These are phyloP conservation scores for Biscutella laevigata DNA, from an alignment of 441 rosid genomes.

Conservation along the genomic window DNA sequence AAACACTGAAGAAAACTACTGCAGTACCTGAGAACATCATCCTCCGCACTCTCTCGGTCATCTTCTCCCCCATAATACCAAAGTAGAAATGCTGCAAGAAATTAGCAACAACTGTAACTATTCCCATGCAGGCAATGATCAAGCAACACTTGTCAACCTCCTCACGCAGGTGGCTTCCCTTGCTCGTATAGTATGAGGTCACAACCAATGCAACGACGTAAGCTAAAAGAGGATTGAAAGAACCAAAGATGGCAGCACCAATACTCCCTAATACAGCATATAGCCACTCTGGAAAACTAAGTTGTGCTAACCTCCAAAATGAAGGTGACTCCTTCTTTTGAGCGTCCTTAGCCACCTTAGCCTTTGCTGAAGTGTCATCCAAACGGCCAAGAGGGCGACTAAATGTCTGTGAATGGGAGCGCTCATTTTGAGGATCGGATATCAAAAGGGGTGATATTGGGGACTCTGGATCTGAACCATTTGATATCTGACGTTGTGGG, in stretches of 20 bases:
- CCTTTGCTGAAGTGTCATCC: constrained; percentile 48
- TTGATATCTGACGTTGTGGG: constrained; percentile 49
- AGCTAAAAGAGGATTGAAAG: constrained; percentile 92
- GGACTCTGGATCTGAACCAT: constrained; percentile 94
- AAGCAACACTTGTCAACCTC: constrained; percentile 91
- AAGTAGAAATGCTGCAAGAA: constrained; percentile 95
- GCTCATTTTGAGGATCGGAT: constrained; percentile 96
- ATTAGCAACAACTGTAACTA: constrained; percentile 86
- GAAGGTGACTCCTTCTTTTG: constrained; percentile 63
- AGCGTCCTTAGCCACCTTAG: constrained; percentile 43
- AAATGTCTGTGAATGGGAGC: constrained; percentile 97
- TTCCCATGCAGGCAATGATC: constrained; percentile 87
- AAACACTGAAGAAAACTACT: not conserved
- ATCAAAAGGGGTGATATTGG: constrained; percentile 96
- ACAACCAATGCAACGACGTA: constrained; percentile 43
- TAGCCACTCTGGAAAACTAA: constrained; percentile 92
- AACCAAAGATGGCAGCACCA: constrained; percentile 95
- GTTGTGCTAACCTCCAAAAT: constrained; percentile 82
- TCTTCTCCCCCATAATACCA: constrained; percentile 98
- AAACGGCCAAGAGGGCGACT: constrained; percentile 85
- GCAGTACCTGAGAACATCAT: constrained; percentile 96
- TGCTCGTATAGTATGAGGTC: constrained; percentile 46
- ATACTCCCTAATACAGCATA: constrained; percentile 90
- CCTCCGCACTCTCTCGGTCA: constrained; percentile 92
- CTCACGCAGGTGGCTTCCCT: constrained; percentile 58